phyloP scores from a whole-genome alignment of 306 rosid genomes.

The Rosa chinensis region DNA sequence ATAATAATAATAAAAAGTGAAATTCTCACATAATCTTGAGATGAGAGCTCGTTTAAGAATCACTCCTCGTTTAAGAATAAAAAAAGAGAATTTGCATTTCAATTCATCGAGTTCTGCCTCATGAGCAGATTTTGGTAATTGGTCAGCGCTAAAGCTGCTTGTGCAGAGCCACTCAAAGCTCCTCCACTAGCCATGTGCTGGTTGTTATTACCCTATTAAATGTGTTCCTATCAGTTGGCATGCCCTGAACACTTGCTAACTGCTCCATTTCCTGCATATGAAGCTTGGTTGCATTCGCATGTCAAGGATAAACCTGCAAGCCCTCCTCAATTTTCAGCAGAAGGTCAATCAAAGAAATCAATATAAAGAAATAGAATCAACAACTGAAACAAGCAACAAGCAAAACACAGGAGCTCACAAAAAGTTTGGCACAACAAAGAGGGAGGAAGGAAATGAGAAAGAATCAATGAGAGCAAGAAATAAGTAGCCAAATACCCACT shows the following conservation, averaged over 20 bases:
- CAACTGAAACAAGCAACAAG: background rate
- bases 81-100: too few relatives aligned
- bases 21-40: too few relatives aligned
- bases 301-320: constrained; percentile 51
- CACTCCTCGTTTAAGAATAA: too few relatives aligned
- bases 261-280: constrained; percentile 95
- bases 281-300: constrained; percentile 47
- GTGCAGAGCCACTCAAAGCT: too few relatives aligned
- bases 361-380: background rate
- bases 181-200: too few relatives aligned
- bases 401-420: background rate
- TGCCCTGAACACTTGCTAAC: constrained; percentile 73
- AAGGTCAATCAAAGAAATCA: constrained; percentile 16
- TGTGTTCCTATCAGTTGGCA: constrained; percentile 75
- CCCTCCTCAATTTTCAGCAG: constrained; percentile 51
- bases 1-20: too few relatives aligned
- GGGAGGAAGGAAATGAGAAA: background rate
- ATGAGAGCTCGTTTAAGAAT: too few relatives aligned
- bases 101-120: too few relatives aligned
- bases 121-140: too few relatives aligned
- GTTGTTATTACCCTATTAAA: constrained; percentile 4
- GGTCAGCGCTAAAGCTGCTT: too few relatives aligned
- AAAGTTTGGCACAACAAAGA: background rate
- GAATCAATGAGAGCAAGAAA: background rate
- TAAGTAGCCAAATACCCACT: background rate